phyloP scores from a whole-genome alignment of 2,329 filamentous ascomycete genomes.

The Phyllosticta citriasiana region DNA sequence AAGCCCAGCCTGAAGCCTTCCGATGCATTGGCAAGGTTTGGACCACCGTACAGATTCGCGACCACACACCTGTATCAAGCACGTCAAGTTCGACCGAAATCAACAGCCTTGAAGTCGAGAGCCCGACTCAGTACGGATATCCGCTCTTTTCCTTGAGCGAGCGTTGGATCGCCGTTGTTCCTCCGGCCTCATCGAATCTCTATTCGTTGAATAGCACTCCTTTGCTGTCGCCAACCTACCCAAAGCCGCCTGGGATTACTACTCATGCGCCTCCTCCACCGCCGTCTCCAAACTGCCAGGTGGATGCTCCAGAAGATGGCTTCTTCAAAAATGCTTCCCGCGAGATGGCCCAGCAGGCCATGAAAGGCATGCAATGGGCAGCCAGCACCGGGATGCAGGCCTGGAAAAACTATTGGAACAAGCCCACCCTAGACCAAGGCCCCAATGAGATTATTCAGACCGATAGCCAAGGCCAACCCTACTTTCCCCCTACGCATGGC shows the following conservation, averaged over 20 bases:
- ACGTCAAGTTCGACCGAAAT: constrained; percentile 27
- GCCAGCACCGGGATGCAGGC: constrained; percentile 67
- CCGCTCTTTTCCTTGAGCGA: constrained; percentile 61
- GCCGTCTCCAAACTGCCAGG: constrained; percentile 54
- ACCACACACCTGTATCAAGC: constrained; percentile 23
- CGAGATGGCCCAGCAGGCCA: constrained; percentile 68
- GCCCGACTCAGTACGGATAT: constrained; percentile 38
- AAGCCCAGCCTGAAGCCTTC: constrained; percentile 29
- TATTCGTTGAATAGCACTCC: constrained; percentile 59
- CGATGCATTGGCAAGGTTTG: constrained; percentile 80
- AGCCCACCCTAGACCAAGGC: constrained; percentile 13
- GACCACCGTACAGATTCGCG: constrained; percentile 63
- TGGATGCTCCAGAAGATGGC: constrained; percentile 65
- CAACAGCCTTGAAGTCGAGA: constrained; percentile 22
- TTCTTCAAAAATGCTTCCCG: constrained; percentile 68
- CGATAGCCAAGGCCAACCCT: constrained; percentile 29
- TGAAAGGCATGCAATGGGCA: constrained; percentile 65
- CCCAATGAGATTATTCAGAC: constrained; percentile 13
- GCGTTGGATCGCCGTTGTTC: constrained; percentile 70
- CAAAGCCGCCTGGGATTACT: constrained; percentile 44
- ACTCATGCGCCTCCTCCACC: constrained; percentile 60
- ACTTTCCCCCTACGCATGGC: constrained; percentile 70
- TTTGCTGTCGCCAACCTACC: constrained; percentile 41
- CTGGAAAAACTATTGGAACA: constrained; percentile 73
- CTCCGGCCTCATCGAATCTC: constrained; percentile 60